Evolutionary conservation across 208 protist genomes (phyloP).

Genomic region (Acanthamoeba divionensis): DNA sequence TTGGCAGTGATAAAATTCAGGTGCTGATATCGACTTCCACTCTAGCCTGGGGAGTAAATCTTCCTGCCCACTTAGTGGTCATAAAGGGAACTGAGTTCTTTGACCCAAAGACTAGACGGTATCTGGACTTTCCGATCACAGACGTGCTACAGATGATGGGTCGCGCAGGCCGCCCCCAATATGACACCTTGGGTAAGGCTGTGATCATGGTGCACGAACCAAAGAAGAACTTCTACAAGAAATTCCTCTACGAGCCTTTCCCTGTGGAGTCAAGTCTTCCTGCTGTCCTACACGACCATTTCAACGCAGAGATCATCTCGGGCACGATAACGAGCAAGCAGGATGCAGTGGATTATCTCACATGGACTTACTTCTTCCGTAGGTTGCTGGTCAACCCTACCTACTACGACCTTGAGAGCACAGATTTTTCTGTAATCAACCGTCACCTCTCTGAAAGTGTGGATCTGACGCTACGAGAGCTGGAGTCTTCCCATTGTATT

Average conservation of each 20-base stretch:
- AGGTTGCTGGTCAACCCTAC: conserved; percentile 95
- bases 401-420: conserved; percentile 96
- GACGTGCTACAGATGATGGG: conserved; percentile 99
- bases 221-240: conserved; percentile 99
- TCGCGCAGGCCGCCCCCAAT: conserved; percentile 96
- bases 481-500: conserved; percentile 50
- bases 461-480: background rate
- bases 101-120: conserved; percentile 94
- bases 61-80: conserved; percentile 99
- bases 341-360: conserved; percentile 97
- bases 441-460: conserved; percentile 70
- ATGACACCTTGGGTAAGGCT: conserved; percentile 92
- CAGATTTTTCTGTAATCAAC: conserved; percentile 63
- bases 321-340: conserved; percentile 92
- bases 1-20: conserved; percentile 84
- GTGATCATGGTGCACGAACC: conserved; percentile 96
- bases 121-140: conserved; percentile 98
- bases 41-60: conserved; percentile 99
- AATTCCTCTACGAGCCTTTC: conserved; percentile 99
- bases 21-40: conserved; percentile 98
- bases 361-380: conserved; percentile 98
- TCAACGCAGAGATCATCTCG: conserved; percentile 97
- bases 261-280: conserved; percentile 97
- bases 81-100: conserved; percentile 99
- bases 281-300: conserved; percentile 93